Conservation (phyloP, 495 filamentous ascomycete species). For the Podospora sp. region DNA sequence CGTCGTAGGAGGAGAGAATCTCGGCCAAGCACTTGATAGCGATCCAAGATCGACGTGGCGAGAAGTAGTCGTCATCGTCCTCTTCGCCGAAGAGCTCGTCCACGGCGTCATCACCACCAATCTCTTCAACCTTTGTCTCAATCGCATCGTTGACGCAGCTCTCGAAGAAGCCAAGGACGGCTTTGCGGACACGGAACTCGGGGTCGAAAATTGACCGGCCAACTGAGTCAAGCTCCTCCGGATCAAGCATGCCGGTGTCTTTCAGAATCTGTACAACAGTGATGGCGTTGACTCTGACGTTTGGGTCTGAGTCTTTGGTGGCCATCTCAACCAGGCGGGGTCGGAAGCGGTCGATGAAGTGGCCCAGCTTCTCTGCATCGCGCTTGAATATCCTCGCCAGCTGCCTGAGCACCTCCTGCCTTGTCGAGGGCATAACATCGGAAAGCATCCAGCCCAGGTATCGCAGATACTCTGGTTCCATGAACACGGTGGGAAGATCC, state of each 20-base stretch:
- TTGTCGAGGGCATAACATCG: slow-evolving; percentile 66
- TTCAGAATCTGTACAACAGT: slow-evolving; percentile 80
- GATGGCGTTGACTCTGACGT: slow-evolving; percentile 75
- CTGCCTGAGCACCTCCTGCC: slow-evolving; percentile 80
- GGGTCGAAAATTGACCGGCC: slow-evolving; percentile 85
- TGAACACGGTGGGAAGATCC: slow-evolving; percentile 79
- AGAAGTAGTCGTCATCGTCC: slow-evolving; percentile 71
- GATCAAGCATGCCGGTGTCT: slow-evolving; percentile 83
- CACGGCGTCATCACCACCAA: slow-evolving; percentile 62
- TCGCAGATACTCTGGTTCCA: slow-evolving; percentile 82
- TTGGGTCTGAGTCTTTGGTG: slow-evolving; percentile 73
- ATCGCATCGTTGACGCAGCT: slow-evolving; percentile 81
- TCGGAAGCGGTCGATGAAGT: slow-evolving; percentile 89
- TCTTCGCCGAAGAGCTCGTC: slow-evolving; percentile 74
- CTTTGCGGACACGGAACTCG: slow-evolving; percentile 79
- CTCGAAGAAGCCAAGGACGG: slow-evolving; percentile 86
- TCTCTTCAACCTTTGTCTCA: slow-evolving; percentile 77
- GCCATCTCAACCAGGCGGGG: slow-evolving; percentile 92
- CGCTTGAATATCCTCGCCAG: slow-evolving; percentile 75
- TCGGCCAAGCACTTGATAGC: slow-evolving; percentile 88
- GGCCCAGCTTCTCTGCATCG: slow-evolving; percentile 73
- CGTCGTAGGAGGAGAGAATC: slow-evolving; percentile 77
- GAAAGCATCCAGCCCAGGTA: slow-evolving; percentile 95
- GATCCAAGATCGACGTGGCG: slow-evolving; percentile 80
- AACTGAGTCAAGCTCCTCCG: slow-evolving; percentile 83